phyloP scores from a whole-genome alignment of 2,329 filamentous ascomycete species.

The Colletotrichum destructivum region DNA sequence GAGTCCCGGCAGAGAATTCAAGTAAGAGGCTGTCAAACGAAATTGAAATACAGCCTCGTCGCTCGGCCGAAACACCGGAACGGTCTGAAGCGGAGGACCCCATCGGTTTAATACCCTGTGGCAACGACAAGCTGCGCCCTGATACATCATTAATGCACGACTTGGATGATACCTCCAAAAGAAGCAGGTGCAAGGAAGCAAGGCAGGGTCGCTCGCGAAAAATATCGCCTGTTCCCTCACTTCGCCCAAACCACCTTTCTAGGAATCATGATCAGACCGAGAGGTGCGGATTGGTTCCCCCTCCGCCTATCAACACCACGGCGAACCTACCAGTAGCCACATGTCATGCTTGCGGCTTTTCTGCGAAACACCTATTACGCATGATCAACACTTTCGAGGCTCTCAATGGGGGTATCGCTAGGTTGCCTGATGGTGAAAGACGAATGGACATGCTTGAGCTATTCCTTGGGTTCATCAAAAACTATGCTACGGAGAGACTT shows the following conservation, averaged over 20 bases:
- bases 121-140: background rate
- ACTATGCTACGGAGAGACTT: constrained; percentile 22
- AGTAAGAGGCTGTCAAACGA: background rate
- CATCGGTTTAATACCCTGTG: background rate
- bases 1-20: background rate
- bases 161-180: background rate
- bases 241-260: too few relatives aligned
- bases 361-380: too few relatives aligned
- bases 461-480: constrained; percentile 11
- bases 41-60: background rate
- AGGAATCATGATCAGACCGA: too few relatives aligned
- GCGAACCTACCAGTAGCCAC: too few relatives aligned
- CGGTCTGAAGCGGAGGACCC: background rate
- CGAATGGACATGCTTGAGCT: too few relatives aligned
- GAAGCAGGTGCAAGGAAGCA: background rate
- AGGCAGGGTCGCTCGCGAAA: background rate
- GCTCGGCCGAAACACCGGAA: background rate
- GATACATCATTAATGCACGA: background rate
- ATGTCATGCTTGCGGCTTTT: too few relatives aligned
- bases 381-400: too few relatives aligned
- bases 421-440: too few relatives aligned
- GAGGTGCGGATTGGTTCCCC: too few relatives aligned
- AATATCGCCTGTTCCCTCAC: too few relatives aligned
- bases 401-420: too few relatives aligned
- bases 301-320: too few relatives aligned